These are phyloP conservation scores for Cercospora zeae-maydis DNA, from an alignment of 2,329 filamentous ascomycete genomes.

Conservation along the genomic window DNA sequence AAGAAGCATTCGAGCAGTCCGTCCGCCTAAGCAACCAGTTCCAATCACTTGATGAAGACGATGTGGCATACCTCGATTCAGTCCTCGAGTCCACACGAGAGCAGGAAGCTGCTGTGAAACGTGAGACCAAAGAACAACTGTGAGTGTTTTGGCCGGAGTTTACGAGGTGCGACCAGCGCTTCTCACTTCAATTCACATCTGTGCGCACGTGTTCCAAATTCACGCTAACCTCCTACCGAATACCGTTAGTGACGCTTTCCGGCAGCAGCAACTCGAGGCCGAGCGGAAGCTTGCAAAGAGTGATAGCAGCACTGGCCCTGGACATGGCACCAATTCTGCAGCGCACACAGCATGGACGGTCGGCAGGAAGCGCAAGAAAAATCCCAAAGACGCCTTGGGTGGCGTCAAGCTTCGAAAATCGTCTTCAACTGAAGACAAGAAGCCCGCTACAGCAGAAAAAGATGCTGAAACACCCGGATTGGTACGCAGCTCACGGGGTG, in stretches of 20 bases:
- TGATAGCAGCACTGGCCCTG: constrained; percentile 18
- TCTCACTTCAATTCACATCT: neutral
- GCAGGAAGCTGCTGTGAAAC: constrained; percentile 55
- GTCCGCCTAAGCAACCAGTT: constrained; percentile 72
- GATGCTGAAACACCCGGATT: constrained; percentile 7
- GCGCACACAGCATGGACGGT: constrained; percentile 22
- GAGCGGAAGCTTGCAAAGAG: constrained; percentile 44
- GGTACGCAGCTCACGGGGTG: neutral
- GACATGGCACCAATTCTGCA: constrained; percentile 50
- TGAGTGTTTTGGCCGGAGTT: neutral
- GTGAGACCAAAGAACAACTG: constrained; percentile 57
- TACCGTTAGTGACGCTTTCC: constrained; percentile 47
- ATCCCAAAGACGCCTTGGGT: constrained; percentile 38
- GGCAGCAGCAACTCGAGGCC: constrained; percentile 57
- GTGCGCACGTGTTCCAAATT: neutral
- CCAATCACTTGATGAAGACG: constrained; percentile 71
- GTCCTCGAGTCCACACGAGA: constrained; percentile 56
- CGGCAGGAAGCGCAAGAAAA: constrained; percentile 38
- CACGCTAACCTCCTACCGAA: neutral
- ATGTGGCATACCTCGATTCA: constrained; percentile 68
- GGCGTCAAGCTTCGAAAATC: constrained; percentile 46
- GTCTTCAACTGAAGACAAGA: constrained; percentile 25
- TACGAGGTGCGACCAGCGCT: neutral
- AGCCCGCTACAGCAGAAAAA: constrained; percentile 7
- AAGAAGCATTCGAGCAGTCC: constrained; percentile 75